phyloP scores from a whole-genome alignment of 2,329 filamentous ascomycete species.

The Penicillium sp. region DNA sequence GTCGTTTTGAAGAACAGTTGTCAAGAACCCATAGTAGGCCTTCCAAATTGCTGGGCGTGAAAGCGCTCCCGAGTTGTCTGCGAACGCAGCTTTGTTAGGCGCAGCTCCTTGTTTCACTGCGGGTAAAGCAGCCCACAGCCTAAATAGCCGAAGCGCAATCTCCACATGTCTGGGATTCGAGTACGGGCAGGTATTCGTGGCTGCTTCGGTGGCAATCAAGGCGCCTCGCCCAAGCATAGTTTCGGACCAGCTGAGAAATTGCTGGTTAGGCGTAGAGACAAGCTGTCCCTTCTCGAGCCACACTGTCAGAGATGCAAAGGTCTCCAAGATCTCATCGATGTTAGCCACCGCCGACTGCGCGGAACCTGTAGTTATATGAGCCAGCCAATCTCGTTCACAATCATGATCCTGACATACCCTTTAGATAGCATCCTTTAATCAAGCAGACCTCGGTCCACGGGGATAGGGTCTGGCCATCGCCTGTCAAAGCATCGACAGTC shows the following conservation, averaged over 20 bases:
- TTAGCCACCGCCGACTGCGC: conserved; percentile 50
- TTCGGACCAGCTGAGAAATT: conserved; percentile 79
- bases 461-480: conserved; percentile 57
- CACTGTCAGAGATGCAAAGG: conserved; percentile 69
- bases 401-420: conserved; percentile 57
- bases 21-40: conserved; percentile 81
- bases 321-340: conserved; percentile 63
- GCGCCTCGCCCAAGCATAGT: conserved; percentile 76
- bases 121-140: conserved; percentile 48
- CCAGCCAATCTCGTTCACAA: neutral
- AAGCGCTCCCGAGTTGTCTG: conserved; percentile 24
- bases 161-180: conserved; percentile 34
- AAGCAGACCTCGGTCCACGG: conserved; percentile 84
- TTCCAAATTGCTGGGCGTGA: conserved; percentile 69
- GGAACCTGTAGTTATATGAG: conserved; percentile 41
- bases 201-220: conserved; percentile 65
- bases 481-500: conserved; percentile 58
- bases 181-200: conserved; percentile 30
- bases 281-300: conserved; percentile 55
- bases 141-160: conserved; percentile 54
- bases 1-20: conserved; percentile 68
- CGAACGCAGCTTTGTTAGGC: conserved; percentile 22
- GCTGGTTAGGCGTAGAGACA: conserved; percentile 56
- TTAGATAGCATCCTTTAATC: conserved; percentile 77
- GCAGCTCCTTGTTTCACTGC: conserved; percentile 36